Evolutionary conservation across 108 stramenopile genomes (phyloP).

Genomic region (Fistulifera pelliculosa): DNA sequence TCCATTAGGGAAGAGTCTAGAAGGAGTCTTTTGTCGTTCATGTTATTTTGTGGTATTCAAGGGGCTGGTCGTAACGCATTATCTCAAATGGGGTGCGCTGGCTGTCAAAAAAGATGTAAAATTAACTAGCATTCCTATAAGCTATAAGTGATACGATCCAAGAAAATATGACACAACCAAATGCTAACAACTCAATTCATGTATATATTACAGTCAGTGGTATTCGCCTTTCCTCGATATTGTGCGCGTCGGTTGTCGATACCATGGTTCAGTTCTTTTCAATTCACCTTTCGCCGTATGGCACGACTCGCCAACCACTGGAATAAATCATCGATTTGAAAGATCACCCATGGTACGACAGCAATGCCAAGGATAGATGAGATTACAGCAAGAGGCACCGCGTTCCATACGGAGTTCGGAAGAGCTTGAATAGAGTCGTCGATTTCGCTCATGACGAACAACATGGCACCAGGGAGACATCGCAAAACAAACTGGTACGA

Average conservation of each 20-base stretch:
- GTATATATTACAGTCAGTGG: too few species aligned
- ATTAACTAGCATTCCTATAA: not conserved
- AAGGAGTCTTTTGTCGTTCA: slow-evolving; percentile 58
- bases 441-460: slow-evolving; percentile 17
- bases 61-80: slow-evolving; percentile 48
- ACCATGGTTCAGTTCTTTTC: too few species aligned
- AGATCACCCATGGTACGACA: slow-evolving; percentile 41
- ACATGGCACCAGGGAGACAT: slow-evolving; percentile 19
- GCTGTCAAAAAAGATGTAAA: slow-evolving; percentile 12
- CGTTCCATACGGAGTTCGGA: slow-evolving; percentile 47
- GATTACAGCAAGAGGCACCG: slow-evolving; percentile 46
- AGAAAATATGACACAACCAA: too few species aligned
- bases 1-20: slow-evolving; percentile 48
- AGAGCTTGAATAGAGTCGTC: slow-evolving; percentile 18
- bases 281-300: too few species aligned
- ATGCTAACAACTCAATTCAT: too few species aligned
- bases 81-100: slow-evolving; percentile 57
- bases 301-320: slow-evolving; percentile 26
- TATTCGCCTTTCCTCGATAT: too few species aligned
- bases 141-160: too few species aligned
- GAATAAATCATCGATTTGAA: slow-evolving; percentile 65
- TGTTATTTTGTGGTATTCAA: slow-evolving; percentile 46
- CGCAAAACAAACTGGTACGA: slow-evolving; percentile 22
- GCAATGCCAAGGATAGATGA: slow-evolving; percentile 39
- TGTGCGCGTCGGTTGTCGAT: too few species aligned